These are phyloP conservation scores for Komagataella kurtzmanii DNA, from an alignment of 805 yeast species.

Conservation along the genomic window DNA sequence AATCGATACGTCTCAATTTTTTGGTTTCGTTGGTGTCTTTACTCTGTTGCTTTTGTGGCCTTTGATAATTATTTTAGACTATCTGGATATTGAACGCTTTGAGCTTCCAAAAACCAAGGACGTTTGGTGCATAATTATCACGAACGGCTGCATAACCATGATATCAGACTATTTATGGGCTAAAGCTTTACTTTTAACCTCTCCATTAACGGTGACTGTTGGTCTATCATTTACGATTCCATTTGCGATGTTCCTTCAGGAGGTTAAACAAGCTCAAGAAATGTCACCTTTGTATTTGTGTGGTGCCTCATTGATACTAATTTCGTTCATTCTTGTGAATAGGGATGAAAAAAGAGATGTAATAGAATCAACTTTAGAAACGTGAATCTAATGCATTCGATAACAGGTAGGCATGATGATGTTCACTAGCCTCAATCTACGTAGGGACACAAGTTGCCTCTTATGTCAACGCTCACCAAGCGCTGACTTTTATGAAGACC, in stretches of 20 bases:
- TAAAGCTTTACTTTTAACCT: slow-evolving; percentile 81
- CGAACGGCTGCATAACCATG: slow-evolving; percentile 70
- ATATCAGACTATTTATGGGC: slow-evolving; percentile 94
- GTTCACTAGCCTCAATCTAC: not conserved
- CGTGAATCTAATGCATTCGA: not conserved
- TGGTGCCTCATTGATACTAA: slow-evolving; percentile 72
- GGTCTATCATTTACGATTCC: slow-evolving; percentile 92
- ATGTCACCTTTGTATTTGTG: slow-evolving; percentile 51
- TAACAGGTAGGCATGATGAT: not conserved
- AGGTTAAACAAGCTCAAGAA: slow-evolving; percentile 50
- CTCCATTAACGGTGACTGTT: slow-evolving; percentile 91
- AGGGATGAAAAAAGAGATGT: slow-evolving; percentile 58
- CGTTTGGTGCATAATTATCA: slow-evolving; percentile 36
- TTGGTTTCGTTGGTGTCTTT: slow-evolving; percentile 89
- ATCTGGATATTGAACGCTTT: slow-evolving; percentile 51
- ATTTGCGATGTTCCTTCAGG: slow-evolving; percentile 85
- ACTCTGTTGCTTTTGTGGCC: slow-evolving; percentile 77
- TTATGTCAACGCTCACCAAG: too few relatives aligned
- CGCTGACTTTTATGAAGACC: too few relatives aligned
- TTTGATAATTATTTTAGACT: slow-evolving; percentile 50
- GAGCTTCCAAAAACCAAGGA: slow-evolving; percentile 48
- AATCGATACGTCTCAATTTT: slow-evolving; percentile 76
- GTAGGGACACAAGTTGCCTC: not conserved
- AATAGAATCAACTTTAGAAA: not conserved
- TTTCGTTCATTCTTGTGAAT: slow-evolving; percentile 77